phyloP scores from a whole-genome alignment of 371 early-diverging fungal genomes.

The Batkoa obscura region DNA sequence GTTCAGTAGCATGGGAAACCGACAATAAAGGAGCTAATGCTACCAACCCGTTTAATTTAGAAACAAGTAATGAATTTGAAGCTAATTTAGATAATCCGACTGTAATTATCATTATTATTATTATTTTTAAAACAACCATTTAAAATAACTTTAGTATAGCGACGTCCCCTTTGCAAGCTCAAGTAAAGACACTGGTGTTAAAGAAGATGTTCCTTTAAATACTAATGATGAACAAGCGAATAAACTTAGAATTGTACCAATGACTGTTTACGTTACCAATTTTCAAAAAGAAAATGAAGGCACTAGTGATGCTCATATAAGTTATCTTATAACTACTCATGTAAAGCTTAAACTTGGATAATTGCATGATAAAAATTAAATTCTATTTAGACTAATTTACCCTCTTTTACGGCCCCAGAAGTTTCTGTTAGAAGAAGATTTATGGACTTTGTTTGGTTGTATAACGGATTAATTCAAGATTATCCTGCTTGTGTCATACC shows the following conservation, averaged over 20 bases:
- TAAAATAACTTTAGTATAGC: not conserved
- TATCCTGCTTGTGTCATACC: constrained; percentile 68
- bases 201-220: not conserved
- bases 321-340: constrained; percentile 62
- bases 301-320: constrained; percentile 47
- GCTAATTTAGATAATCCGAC: not conserved
- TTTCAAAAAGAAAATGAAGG: constrained; percentile 76
- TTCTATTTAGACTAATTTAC: constrained; percentile 24
- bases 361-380: not conserved
- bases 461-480: constrained; percentile 45
- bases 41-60: not conserved
- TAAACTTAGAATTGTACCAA: constrained; percentile 9
- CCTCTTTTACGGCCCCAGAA: constrained; percentile 22
- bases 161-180: not conserved
- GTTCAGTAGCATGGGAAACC: constrained; percentile 3
- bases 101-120: not conserved
- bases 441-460: constrained; percentile 83
- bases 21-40: not conserved
- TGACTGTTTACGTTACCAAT: constrained; percentile 39
- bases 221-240: not conserved
- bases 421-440: constrained; percentile 60
- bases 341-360: constrained; percentile 14
- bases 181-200: not conserved
- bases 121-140: not conserved
- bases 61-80: not conserved